Conservation (phyloP, 2,329 filamentous ascomycete genomes). For the Aspergillus sp. region DNA sequence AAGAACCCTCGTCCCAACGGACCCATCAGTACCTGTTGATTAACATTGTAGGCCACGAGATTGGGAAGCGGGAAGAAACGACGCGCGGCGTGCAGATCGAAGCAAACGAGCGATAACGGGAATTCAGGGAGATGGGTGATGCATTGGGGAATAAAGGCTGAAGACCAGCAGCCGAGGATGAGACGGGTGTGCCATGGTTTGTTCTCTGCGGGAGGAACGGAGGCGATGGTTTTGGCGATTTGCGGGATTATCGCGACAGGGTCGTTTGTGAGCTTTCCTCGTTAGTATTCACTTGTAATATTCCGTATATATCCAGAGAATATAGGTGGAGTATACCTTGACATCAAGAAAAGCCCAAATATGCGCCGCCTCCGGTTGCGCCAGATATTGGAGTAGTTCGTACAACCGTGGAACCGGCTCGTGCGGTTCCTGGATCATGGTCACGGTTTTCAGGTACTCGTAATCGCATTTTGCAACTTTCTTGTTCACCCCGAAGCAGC, state of each 20-base stretch:
- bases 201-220: slow-evolving; percentile 34
- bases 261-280: slow-evolving; percentile 24
- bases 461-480: slow-evolving; percentile 71
- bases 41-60: slow-evolving; percentile 66
- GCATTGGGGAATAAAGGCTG: slow-evolving; percentile 61
- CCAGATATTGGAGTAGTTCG: slow-evolving; percentile 68
- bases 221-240: slow-evolving; percentile 57
- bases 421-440: slow-evolving; percentile 60
- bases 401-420: slow-evolving; percentile 65
- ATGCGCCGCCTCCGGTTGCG: slow-evolving; percentile 55
- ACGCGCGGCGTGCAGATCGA: slow-evolving; percentile 53
- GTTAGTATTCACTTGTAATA: slow-evolving; percentile 1
- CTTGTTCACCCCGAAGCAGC: slow-evolving; percentile 71
- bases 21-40: slow-evolving; percentile 61
- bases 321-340: slow-evolving; percentile 53
- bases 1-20: slow-evolving; percentile 63
- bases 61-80: slow-evolving; percentile 59
- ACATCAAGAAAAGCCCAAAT: slow-evolving; percentile 84
- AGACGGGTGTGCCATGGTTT: slow-evolving; percentile 66
- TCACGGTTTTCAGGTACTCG: slow-evolving; percentile 61
- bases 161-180: slow-evolving; percentile 75
- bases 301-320: neutral
- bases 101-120: slow-evolving; percentile 36
- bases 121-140: slow-evolving; percentile 44
- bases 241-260: slow-evolving; percentile 61